These are phyloP conservation scores for Alternaria arborescens DNA, from an alignment of 2,329 filamentous ascomycete species.

Conservation along the genomic window DNA sequence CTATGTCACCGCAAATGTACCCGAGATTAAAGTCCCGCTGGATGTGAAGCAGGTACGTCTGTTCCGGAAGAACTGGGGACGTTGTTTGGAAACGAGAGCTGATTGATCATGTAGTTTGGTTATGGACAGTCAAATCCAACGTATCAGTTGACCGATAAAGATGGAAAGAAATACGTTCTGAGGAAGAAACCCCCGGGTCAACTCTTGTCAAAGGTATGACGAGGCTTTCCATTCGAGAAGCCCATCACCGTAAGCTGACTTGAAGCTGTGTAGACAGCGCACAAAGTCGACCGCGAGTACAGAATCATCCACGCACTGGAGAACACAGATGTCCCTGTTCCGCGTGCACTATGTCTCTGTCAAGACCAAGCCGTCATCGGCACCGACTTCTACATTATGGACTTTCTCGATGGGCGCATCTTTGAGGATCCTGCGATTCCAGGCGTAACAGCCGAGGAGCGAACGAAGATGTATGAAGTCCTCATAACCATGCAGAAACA, in stretches of 20 bases:
- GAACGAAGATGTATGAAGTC: constrained; percentile 69
- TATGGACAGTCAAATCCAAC: constrained; percentile 98
- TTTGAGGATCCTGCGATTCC: constrained; percentile 89
- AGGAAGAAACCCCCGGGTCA: constrained; percentile 98
- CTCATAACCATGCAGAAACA: background rate
- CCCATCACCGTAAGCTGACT: background rate
- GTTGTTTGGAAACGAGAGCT: constrained; percentile 4
- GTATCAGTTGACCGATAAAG: constrained; percentile 82
- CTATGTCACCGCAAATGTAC: constrained; percentile 81
- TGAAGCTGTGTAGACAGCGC: constrained; percentile 71
- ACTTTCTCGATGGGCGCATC: constrained; percentile 91
- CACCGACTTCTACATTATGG: constrained; percentile 97
- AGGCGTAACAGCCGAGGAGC: constrained; percentile 71
- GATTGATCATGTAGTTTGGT: constrained; percentile 72
- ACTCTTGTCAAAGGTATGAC: constrained; percentile 70
- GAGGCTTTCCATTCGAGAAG: background rate
- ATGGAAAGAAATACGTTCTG: constrained; percentile 80
- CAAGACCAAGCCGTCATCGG: constrained; percentile 82
- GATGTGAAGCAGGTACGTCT: constrained; percentile 82
- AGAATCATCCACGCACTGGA: constrained; percentile 85
- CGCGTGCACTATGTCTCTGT: constrained; percentile 83
- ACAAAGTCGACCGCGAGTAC: constrained; percentile 96
- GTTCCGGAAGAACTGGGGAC: background rate
- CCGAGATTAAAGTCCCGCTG: constrained; percentile 81
- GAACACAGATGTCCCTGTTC: constrained; percentile 83